Base-by-base conservation (phyloP, 345 rosid species). In the Bruguiera parviflora region DNA sequence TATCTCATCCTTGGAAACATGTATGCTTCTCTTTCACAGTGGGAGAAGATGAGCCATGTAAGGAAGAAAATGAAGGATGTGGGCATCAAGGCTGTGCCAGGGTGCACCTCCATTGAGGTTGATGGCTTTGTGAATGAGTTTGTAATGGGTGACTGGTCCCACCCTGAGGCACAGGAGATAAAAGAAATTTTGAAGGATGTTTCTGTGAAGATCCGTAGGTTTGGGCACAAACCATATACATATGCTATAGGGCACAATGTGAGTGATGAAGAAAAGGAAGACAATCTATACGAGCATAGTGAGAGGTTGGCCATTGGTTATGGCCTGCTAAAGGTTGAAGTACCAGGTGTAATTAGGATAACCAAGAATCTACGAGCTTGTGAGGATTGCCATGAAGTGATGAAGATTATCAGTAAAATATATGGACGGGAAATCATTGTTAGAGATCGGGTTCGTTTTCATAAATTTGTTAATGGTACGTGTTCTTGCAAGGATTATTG, bases 221-320 rank as follows among this genome's bases (percentile, higher is more conserved):
- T 46, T 7, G 75, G 75, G 5, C 67, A 71, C 52, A 33, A 71
- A 64, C 75, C 75, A n/a, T 27, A 11, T 39, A 37, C 64, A 3
- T 71, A 69, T 64, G 43, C 32, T 71, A 63, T 56, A n/a, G 32
- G 56, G 57, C 75, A 56, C 35, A 43, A 56, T 57, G 58, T 71
- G 64, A 25, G 25, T 43, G 68, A 63, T 63, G 75, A 57, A 57
- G 64, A 56, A 20, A 71, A 71, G 28, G 75, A 64, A 27, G 52
- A 64, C 6, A 56, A 39, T 5, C 21, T 64, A 5, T 27, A 8
- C 21, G 69, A 71, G 68, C 75, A 71, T 39, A 53, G 75, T 46
- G 75, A 71, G 63, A 71, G 75, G 9, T 53, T 71, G 32, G 75
- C 75, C 46, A 64, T 71, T 43, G 69, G 64, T 63, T 71, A 71